phyloP scores from a whole-genome alignment of 305 asterid genomes.

The Stenogyne calaminthoides region DNA sequence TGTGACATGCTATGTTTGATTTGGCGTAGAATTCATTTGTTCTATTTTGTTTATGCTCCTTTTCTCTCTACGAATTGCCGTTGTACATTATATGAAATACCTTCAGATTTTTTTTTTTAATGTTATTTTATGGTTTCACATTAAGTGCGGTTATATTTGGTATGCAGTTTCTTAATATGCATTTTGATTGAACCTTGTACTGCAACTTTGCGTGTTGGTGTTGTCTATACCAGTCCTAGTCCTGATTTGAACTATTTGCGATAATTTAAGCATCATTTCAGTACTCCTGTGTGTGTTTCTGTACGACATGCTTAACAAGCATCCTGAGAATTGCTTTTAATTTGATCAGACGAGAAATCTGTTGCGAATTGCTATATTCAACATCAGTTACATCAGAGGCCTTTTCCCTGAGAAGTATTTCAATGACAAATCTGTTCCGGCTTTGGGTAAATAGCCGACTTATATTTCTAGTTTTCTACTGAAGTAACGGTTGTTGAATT shows the following conservation, averaged over 20 bases:
- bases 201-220: background rate
- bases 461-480: constrained; percentile 13
- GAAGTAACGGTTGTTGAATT: constrained; percentile 9
- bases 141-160: background rate
- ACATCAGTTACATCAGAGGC: constrained; percentile 95
- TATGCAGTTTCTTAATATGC: background rate
- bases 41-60: constrained; percentile 10
- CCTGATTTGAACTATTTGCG: constrained; percentile 14
- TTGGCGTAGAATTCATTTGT: background rate
- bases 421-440: constrained; percentile 91
- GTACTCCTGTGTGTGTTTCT: background rate
- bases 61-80: background rate
- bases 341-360: constrained; percentile 81
- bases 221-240: constrained; percentile 1
- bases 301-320: constrained; percentile 8
- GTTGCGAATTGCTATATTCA: constrained; percentile 95
- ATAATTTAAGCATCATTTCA: constrained; percentile 24
- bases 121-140: constrained; percentile 6
- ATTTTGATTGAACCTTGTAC: constrained; percentile 1
- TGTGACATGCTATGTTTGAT: background rate
- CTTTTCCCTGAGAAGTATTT: constrained; percentile 95
- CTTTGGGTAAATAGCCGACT: constrained; percentile 59
- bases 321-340: constrained; percentile 29
- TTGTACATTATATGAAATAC: background rate
- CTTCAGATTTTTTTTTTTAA: background rate